phyloP scores from a whole-genome alignment of 768 basidiomycete species.

The Suillus alpinus region DNA sequence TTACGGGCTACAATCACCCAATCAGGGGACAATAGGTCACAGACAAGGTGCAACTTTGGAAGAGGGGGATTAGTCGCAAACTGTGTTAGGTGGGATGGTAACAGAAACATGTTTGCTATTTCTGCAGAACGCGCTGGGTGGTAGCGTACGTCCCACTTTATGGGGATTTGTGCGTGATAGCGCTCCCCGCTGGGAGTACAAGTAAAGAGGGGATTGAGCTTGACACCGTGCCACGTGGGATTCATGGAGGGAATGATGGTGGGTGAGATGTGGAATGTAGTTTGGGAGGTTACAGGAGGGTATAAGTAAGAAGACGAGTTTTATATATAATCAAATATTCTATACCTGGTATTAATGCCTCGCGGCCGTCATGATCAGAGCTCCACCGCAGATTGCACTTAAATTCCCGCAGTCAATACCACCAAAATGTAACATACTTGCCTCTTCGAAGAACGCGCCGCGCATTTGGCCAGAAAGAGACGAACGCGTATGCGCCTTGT shows the following conservation, averaged over 20 bases:
- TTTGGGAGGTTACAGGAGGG: neutral
- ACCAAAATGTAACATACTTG: conserved; percentile 7
- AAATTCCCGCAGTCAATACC: conserved; percentile 9
- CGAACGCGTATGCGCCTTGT: neutral
- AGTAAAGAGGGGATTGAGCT: conserved; percentile 18
- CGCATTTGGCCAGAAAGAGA: neutral
- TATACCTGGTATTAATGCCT: neutral
- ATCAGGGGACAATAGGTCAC: conserved; percentile 42
- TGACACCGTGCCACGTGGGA: conserved; percentile 11
- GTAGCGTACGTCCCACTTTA: conserved; percentile 52
- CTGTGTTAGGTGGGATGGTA: conserved; percentile 32
- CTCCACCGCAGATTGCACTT: neutral
- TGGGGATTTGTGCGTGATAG: conserved; percentile 12
- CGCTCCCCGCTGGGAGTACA: conserved; percentile 12
- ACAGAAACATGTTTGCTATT: conserved; percentile 6
- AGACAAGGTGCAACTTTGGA: conserved; percentile 37
- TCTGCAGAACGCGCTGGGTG: conserved; percentile 30
- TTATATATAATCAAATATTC: conserved; percentile 13
- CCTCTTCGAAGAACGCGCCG: conserved; percentile 13
- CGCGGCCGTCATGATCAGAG: neutral
- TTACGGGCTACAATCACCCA: conserved; percentile 45
- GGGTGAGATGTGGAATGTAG: conserved; percentile 5
- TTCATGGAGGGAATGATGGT: conserved; percentile 5
- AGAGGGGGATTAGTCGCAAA: conserved; percentile 44
- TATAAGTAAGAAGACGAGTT: neutral